These are phyloP conservation scores for Eutrema japonicum DNA, from an alignment of 345 rosid species.

Conservation along the genomic window DNA sequence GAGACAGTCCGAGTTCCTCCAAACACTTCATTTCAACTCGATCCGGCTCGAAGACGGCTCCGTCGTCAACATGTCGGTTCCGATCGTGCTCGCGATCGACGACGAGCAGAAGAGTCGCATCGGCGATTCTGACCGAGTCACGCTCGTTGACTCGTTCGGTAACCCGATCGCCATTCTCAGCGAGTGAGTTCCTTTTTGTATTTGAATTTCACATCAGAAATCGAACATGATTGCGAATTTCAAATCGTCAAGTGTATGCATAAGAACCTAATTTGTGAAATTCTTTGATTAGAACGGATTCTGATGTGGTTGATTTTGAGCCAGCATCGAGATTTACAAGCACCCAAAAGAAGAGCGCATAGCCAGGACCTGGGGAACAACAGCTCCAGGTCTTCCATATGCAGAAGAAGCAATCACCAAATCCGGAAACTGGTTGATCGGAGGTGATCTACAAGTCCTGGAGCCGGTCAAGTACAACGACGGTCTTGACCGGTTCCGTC, in stretches of 20 bases:
- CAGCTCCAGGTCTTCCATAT: conserved; percentile 84
- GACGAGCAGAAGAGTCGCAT: conserved; percentile 68
- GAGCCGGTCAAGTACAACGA: conserved; percentile 85
- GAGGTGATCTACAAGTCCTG: conserved; percentile 91
- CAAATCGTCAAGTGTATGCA: conserved; percentile 8
- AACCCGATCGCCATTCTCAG: conserved; percentile 70
- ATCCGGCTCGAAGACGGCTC: conserved; percentile 86
- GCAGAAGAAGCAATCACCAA: conserved; percentile 75
- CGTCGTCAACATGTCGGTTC: conserved; percentile 93
- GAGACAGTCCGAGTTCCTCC: conserved; percentile 99
- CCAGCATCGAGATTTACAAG: conserved; percentile 89
- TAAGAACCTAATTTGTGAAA: background rate
- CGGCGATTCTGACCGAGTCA: conserved; percentile 64
- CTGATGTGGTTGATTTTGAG: conserved; percentile 27
- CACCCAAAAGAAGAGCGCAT: conserved; percentile 94
- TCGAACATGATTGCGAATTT: no score
- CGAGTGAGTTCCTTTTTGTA: conserved; percentile 57
- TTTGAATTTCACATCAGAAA: background rate
- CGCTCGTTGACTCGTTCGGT: conserved; percentile 70
- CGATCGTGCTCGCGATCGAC: conserved; percentile 83
- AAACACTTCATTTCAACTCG: conserved; percentile 97
- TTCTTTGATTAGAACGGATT: background rate
- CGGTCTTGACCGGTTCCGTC: conserved; percentile 80
- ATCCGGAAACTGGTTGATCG: conserved; percentile 90
- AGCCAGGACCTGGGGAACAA: conserved; percentile 96